Evolutionary conservation across 345 rosid species (phyloP).

Genomic region (Dovyalis caffra): DNA sequence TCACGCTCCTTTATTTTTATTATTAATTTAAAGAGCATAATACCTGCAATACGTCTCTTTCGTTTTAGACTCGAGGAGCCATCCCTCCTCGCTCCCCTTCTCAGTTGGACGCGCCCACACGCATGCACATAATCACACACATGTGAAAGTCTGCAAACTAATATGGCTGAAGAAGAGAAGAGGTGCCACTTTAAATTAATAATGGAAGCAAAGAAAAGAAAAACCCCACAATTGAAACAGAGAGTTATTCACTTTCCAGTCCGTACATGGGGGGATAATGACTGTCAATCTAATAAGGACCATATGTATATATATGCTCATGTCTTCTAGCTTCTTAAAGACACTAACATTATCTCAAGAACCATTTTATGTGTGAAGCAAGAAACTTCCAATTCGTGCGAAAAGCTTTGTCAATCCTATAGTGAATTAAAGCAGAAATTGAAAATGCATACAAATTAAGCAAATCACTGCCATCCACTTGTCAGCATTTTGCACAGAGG

Average conservation of each 20-base stretch:
- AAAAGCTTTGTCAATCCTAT: neutral
- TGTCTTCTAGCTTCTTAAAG: slow-evolving; percentile 22
- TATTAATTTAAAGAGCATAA: neutral
- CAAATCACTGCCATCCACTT: slow-evolving; percentile 26
- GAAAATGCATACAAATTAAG: neutral
- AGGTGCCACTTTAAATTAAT: neutral
- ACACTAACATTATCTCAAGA: slow-evolving; percentile 34
- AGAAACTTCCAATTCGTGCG: slow-evolving; percentile 36
- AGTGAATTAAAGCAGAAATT: slow-evolving; percentile 16
- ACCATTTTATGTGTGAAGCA: slow-evolving; percentile 19
- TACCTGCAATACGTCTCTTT: slow-evolving; percentile 3
- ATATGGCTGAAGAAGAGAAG: neutral
- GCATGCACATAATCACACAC: neutral
- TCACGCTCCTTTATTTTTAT: slow-evolving; percentile 7
- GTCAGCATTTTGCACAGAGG: slow-evolving; percentile 13
- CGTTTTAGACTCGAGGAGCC: slow-evolving; percentile 18
- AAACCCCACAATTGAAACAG: slow-evolving; percentile 9
- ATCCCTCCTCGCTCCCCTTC: neutral
- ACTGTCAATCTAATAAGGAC: slow-evolving; percentile 34
- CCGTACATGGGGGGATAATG: slow-evolving; percentile 43
- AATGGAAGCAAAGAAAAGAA: neutral
- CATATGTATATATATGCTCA: slow-evolving; percentile 16
- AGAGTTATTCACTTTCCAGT: slow-evolving; percentile 22
- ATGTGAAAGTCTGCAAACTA: neutral
- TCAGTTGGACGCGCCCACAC: neutral